Conservation (phyloP, 176 grass and related monocot species). For the Musa itinerans region DNA sequence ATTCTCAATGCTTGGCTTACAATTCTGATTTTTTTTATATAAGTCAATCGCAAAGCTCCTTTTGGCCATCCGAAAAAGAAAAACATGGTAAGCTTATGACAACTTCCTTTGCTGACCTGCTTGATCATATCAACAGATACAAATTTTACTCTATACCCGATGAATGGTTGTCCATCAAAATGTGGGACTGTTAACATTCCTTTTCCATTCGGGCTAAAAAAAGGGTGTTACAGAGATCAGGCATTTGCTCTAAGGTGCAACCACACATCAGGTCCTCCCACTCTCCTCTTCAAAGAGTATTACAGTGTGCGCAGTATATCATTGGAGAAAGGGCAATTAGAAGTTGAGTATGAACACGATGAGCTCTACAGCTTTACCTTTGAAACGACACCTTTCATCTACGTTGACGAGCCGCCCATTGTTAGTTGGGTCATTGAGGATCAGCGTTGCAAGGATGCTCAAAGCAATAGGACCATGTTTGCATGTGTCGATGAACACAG, state of each 20-base stretch:
- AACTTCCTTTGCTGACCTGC: no score
- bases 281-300: neutral
- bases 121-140: neutral
- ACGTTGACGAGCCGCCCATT: no score
- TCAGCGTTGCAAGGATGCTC: neutral
- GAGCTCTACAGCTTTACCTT: no score
- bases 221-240: neutral
- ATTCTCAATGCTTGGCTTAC: no score
- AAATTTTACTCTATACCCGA: neutral
- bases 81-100: no score
- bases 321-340: neutral
- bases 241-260: neutral
- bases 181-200: neutral
- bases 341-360: neutral
- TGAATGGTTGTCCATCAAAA: neutral
- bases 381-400: no score
- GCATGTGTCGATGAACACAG: neutral
- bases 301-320: neutral
- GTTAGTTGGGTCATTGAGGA: neutral
- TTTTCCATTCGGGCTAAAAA: neutral
- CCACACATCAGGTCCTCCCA: neutral
- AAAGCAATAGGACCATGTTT: neutral
- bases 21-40: no score
- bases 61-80: no score
- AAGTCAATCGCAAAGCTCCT: no score